These are phyloP conservation scores for Tubosaeta sp. DNA, from an alignment of 768 basidiomycete species.

Conservation along the genomic window DNA sequence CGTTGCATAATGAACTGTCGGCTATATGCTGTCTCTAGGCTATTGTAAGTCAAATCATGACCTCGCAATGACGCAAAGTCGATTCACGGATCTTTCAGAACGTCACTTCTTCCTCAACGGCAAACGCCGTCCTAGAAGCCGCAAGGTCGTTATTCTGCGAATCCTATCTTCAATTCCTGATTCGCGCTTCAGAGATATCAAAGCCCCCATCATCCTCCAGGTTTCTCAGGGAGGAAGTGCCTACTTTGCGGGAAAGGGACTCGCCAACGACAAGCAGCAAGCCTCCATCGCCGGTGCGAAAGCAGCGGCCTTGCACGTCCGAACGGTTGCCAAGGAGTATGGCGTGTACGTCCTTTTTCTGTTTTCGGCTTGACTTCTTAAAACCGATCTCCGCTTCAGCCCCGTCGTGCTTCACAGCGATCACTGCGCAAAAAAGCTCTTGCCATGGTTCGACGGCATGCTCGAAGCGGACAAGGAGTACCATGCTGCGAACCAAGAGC, in stretches of 20 bases:
- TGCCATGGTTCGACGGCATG: conserved; percentile 99
- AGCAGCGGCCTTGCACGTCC: conserved; percentile 89
- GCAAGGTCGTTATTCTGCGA: conserved; percentile 56
- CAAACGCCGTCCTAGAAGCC: conserved; percentile 92
- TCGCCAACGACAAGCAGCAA: conserved; percentile 92
- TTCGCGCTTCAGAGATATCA: conserved; percentile 66
- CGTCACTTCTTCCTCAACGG: conserved; percentile 93
- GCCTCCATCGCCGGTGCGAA: conserved; percentile 91
- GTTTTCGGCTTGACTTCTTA: background rate
- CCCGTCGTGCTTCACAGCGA: conserved; percentile 98
- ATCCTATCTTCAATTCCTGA: conserved; percentile 10
- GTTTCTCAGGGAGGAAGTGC: conserved; percentile 96
- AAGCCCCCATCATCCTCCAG: conserved; percentile 96
- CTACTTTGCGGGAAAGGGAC: conserved; percentile 95
- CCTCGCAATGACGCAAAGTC: background rate
- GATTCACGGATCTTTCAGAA: conserved; percentile 51
- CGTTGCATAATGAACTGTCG: background rate
- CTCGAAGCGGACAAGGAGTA: conserved; percentile 93
- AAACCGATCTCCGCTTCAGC: conserved; percentile 35
- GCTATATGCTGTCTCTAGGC: conserved; percentile 41
- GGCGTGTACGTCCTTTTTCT: conserved; percentile 67
- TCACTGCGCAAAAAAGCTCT: conserved; percentile 96
- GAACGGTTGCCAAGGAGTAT: conserved; percentile 82
- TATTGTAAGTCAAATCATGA: conserved; percentile 53
- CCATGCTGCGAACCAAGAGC: conserved; percentile 82